A percentile compares a stretch with the other conserved stretches of the same genome.
Conservation (phyloP, 139 green algal species). For the Ettlia oleoabundans region DNA sequence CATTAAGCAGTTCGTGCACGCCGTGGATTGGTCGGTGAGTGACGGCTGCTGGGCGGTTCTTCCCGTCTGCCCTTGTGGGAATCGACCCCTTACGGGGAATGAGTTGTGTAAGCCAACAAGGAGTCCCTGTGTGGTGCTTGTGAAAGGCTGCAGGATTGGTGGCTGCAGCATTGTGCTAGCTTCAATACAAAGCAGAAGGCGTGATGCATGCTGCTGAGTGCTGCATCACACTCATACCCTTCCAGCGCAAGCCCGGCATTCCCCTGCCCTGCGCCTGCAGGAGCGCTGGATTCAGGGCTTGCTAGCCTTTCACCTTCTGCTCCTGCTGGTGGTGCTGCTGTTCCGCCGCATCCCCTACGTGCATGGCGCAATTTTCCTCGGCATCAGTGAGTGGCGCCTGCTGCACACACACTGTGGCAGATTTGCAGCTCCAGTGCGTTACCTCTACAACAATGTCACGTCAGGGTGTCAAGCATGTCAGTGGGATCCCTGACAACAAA, state of each 20-base stretch:
- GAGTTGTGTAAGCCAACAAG: background rate
- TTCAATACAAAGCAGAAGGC: background rate
- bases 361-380: conserved; percentile 42
- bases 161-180: too few species aligned
- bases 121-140: too few species aligned
- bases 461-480: too few species aligned
- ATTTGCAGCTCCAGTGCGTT: background rate
- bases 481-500: too few species aligned
- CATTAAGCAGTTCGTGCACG: conserved; percentile 47
- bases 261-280: conserved; percentile 29
- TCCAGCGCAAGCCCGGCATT: background rate
- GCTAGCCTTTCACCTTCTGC: conserved; percentile 43
- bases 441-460: too few species aligned
- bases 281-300: conserved; percentile 59
- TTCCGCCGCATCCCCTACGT: conserved; percentile 38
- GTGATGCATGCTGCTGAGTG: background rate
- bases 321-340: conserved; percentile 46
- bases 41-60: background rate
- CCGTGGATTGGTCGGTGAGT: conserved; percentile 59
- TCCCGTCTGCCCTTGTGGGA: background rate
- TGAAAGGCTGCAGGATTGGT: too few species aligned
- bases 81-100: background rate
- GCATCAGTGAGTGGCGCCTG: conserved; percentile 32
- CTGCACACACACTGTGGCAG: background rate
- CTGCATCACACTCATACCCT: background rate